These are phyloP conservation scores for Boletus huronensis DNA, from an alignment of 768 basidiomycete species.

Conservation along the genomic window DNA sequence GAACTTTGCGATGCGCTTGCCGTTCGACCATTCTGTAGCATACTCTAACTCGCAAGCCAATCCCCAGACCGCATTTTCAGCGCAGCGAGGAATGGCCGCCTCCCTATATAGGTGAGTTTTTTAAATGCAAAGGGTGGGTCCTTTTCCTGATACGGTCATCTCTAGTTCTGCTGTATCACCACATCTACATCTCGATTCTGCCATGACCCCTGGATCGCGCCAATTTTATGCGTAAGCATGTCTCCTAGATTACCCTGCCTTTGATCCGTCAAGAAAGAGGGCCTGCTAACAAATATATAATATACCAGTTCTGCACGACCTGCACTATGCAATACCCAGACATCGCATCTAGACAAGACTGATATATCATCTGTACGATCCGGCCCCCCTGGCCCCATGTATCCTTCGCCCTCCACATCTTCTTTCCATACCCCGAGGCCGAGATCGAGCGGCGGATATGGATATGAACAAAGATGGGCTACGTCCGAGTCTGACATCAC, in stretches of 20 bases:
- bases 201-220: slow-evolving; percentile 5
- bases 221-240: slow-evolving; percentile 22
- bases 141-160: slow-evolving; percentile 3
- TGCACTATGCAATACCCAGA: not conserved
- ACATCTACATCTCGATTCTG: slow-evolving; percentile 31
- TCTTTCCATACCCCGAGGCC: not conserved
- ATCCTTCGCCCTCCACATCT: not conserved
- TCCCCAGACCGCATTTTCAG: not conserved
- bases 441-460: slow-evolving; percentile 1
- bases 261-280: not conserved
- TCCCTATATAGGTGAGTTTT: slow-evolving; percentile 56
- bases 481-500: slow-evolving; percentile 21
- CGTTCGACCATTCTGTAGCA: slow-evolving; percentile 48
- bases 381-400: not conserved
- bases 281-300: not conserved
- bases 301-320: slow-evolving; percentile 11
- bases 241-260: not conserved
- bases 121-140: not conserved
- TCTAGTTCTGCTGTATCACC: slow-evolving; percentile 54
- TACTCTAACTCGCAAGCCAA: slow-evolving; percentile 33
- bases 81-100: slow-evolving; percentile 26
- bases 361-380: not conserved
- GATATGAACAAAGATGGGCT: slow-evolving; percentile 24
- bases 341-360: not conserved
- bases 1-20: slow-evolving; percentile 16